These are phyloP conservation scores for Ophiosphaerella korrae DNA, from an alignment of 2,329 filamentous ascomycete species.

Conservation along the genomic window DNA sequence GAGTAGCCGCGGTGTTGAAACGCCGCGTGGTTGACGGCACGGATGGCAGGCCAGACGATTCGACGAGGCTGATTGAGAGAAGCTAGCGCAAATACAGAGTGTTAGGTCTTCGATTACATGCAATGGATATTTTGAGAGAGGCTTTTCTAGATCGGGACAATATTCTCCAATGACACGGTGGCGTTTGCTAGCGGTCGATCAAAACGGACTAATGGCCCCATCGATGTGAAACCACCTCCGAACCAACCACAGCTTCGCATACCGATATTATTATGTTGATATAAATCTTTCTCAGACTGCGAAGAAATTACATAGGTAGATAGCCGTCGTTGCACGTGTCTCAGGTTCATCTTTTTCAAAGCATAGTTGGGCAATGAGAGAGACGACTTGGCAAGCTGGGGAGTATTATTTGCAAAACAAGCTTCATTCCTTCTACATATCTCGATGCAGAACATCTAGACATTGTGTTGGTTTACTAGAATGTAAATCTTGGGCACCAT, in stretches of 20 bases:
- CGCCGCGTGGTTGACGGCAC: constrained; percentile 15
- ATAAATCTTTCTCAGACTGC: neutral
- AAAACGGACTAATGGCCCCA: constrained; percentile 6
- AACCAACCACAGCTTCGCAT: constrained; percentile 4
- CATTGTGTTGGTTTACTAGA: constrained; percentile 31
- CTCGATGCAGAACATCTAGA: neutral
- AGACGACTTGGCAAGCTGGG: neutral
- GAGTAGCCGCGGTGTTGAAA: constrained; percentile 24
- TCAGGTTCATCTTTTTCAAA: neutral
- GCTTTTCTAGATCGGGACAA: neutral
- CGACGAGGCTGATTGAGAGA: constrained; percentile 11
- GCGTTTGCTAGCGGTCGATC: constrained; percentile 16
- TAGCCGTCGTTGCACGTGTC: neutral
- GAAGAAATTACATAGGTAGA: neutral
- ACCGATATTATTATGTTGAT: neutral
- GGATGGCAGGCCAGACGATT: constrained; percentile 1
- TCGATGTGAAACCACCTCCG: constrained; percentile 14
- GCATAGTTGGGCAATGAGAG: neutral
- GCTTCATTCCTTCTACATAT: neutral
- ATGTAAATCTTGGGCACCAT: constrained; percentile 62
- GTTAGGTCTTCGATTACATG: neutral
- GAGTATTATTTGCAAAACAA: too few species aligned
- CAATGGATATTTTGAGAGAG: neutral
- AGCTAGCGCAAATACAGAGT: neutral
- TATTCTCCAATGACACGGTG: constrained; percentile 9